These are phyloP conservation scores for Athelia psychrophila DNA, from an alignment of 1,284 basidiomycete species.

Conservation along the genomic window DNA sequence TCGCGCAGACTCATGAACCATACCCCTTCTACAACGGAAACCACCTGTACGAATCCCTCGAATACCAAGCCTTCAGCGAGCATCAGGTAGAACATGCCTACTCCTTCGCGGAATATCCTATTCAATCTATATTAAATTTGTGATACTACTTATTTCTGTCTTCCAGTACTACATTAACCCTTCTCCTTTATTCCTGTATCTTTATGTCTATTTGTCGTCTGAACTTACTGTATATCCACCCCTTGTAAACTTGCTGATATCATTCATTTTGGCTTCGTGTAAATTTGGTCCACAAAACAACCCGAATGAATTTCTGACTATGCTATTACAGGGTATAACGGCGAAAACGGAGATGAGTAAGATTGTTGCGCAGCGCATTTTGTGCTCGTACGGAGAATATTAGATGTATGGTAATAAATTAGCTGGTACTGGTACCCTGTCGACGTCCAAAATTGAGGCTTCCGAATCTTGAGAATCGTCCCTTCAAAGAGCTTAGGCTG, in stretches of 20 bases:
- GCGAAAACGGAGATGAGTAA: no score
- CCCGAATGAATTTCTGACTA: neutral
- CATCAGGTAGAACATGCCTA: slow-evolving; percentile 22
- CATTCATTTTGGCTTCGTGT: slow-evolving; percentile 7
- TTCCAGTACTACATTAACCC: neutral
- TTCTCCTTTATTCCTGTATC: slow-evolving; percentile 8
- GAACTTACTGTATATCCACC: slow-evolving; percentile 17
- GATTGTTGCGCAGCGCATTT: no score
- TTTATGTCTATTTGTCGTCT: neutral
- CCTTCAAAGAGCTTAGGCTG: slow-evolving; percentile 54
- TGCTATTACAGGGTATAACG: no score
- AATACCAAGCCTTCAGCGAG: slow-evolving; percentile 27
- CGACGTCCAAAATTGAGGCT: slow-evolving; percentile 67
- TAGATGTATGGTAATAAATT: no score
- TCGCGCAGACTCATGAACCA: neutral
- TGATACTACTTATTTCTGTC: neutral
- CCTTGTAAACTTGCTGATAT: neutral
- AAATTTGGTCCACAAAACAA: neutral
- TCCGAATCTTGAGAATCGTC: slow-evolving; percentile 69
- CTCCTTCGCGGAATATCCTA: neutral
- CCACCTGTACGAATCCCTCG: slow-evolving; percentile 26
- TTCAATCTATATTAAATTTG: neutral
- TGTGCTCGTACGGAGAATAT: no score
- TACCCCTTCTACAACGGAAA: neutral
- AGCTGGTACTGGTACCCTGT: slow-evolving; percentile 22